Conservation (phyloP, 345 rosid species). For the Angophora floribunda region DNA sequence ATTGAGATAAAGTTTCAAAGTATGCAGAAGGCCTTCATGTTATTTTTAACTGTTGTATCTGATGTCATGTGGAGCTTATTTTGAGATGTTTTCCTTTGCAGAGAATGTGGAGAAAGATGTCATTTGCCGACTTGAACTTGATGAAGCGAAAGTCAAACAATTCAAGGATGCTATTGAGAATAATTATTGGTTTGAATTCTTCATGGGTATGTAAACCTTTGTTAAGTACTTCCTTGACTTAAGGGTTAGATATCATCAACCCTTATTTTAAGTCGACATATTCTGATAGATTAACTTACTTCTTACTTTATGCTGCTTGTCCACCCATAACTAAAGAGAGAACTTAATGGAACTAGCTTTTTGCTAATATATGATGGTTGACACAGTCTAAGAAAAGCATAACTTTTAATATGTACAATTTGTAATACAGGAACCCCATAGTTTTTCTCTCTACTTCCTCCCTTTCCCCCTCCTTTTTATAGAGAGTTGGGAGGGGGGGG, state of each 20-base stretch:
- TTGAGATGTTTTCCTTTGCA: conserved; percentile 7
- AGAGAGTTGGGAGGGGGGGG: background rate
- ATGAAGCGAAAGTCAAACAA: conserved; percentile 58
- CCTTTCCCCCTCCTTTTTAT: background rate
- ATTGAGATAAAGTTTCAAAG: conserved; percentile 76
- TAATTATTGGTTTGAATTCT: conserved; percentile 90
- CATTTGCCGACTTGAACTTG: conserved; percentile 58
- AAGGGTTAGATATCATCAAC: background rate
- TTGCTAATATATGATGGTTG: background rate
- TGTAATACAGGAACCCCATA: background rate
- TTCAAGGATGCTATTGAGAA: conserved; percentile 89
- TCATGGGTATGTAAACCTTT: conserved; percentile 67
- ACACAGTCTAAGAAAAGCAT: background rate
- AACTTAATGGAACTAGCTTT: background rate
- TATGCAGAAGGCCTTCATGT: conserved; percentile 18
- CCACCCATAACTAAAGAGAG: background rate
- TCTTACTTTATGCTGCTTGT: background rate
- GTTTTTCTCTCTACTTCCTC: background rate
- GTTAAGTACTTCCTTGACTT: background rate
- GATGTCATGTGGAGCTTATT: background rate
- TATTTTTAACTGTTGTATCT: background rate
- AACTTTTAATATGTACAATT: background rate
- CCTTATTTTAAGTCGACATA: background rate
- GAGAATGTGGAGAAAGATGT: conserved; percentile 51
- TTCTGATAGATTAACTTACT: background rate